Conservation (phyloP, 2,329 filamentous ascomycete genomes). For the Aspergillus nomiae region DNA sequence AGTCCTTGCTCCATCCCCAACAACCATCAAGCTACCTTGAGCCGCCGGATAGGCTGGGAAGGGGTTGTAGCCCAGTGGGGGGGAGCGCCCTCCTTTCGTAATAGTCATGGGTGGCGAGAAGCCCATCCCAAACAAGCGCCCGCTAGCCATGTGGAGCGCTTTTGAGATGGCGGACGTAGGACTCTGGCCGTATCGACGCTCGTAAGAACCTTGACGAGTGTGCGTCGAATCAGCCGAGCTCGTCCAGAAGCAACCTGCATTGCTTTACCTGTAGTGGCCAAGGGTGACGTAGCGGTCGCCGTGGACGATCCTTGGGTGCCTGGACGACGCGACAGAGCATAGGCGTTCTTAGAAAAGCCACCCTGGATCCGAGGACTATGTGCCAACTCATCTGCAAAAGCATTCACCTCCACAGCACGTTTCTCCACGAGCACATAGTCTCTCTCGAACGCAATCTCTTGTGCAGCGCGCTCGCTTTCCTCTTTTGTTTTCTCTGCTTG, state of each 20-base stretch:
- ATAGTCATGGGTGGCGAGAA: constrained; percentile 52
- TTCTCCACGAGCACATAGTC: constrained; percentile 98
- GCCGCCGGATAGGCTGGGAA: constrained; percentile 83
- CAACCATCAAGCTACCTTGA: constrained; percentile 66
- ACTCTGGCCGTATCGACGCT: constrained; percentile 72
- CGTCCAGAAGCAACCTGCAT: constrained; percentile 74
- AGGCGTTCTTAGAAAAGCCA: constrained; percentile 53
- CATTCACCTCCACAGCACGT: constrained; percentile 92
- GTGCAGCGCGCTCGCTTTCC: constrained; percentile 68
- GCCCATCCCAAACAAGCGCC: constrained; percentile 53
- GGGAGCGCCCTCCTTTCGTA: constrained; percentile 49
- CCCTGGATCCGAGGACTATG: constrained; percentile 70
- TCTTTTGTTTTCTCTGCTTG: constrained; percentile 34
- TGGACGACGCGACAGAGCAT: constrained; percentile 70
- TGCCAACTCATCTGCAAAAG: constrained; percentile 91
- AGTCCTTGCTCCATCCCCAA: constrained; percentile 64
- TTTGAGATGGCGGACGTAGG: constrained; percentile 87
- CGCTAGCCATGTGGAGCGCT: constrained; percentile 90
- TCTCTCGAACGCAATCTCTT: constrained; percentile 86
- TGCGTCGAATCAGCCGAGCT: constrained; percentile 62
- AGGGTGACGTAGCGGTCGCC: constrained; percentile 69
- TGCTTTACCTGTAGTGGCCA: constrained; percentile 67
- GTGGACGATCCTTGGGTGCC: constrained; percentile 75
- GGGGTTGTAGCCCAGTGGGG: constrained; percentile 58
- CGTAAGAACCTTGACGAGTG: constrained; percentile 77